Conservation (phyloP, 176 grass and related monocot genomes). For the Bonia amplexicaulis region DNA sequence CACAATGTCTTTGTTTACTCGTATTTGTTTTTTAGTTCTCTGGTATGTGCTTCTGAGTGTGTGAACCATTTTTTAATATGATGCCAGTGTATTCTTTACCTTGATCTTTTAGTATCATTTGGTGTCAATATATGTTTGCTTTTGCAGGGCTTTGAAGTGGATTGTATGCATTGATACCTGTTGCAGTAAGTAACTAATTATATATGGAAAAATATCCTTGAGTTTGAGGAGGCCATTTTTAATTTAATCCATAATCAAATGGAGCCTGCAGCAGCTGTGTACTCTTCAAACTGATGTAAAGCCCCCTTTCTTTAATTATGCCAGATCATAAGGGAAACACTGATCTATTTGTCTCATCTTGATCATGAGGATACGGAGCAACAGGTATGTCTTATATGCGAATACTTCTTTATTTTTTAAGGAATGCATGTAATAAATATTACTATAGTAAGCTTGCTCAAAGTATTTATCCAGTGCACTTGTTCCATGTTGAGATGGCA, state of each 20-base stretch:
- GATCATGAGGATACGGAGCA: slow-evolving; percentile 99
- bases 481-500: background rate
- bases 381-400: slow-evolving; percentile 49
- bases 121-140: too few relatives aligned
- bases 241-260: background rate
- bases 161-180: too few relatives aligned
- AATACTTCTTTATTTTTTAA: slow-evolving; percentile 5
- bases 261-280: too few relatives aligned
- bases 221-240: background rate
- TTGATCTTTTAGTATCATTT: too few relatives aligned
- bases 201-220: background rate
- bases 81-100: too few relatives aligned
- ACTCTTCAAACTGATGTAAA: slow-evolving; percentile 15
- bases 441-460: background rate
- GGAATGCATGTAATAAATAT: background rate
- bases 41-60: too few relatives aligned
- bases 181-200: background rate
- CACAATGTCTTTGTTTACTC: too few relatives aligned
- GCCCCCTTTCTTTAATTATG: slow-evolving; percentile 14
- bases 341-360: slow-evolving; percentile 97
- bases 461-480: background rate
- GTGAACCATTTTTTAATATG: too few relatives aligned
- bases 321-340: slow-evolving; percentile 99
- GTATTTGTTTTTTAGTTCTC: too few relatives aligned
- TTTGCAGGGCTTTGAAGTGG: too few relatives aligned